phyloP scores from a whole-genome alignment of 2,329 filamentous ascomycete species.

The Microdochium nivale region DNA sequence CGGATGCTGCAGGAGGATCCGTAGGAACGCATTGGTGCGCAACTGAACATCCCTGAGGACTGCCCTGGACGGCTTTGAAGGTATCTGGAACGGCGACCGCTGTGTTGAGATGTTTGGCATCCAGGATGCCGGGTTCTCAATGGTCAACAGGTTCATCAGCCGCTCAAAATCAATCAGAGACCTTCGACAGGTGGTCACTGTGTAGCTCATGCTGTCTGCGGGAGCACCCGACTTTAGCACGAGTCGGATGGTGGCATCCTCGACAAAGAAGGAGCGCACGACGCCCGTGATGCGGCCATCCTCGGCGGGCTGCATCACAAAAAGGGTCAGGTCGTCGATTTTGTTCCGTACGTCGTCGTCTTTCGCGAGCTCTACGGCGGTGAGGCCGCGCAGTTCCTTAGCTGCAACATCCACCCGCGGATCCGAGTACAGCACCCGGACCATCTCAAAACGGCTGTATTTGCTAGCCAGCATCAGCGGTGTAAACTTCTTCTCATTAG shows the following conservation, averaged over 20 bases:
- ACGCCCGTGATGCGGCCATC: slow-evolving; percentile 86
- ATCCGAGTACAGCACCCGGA: slow-evolving; percentile 79
- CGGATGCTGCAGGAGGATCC: slow-evolving; percentile 76
- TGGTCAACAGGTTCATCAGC: slow-evolving; percentile 69
- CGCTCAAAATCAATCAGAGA: slow-evolving; percentile 88
- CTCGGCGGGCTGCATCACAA: slow-evolving; percentile 61
- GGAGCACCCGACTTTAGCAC: slow-evolving; percentile 91
- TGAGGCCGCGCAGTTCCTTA: slow-evolving; percentile 79
- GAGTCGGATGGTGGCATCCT: slow-evolving; percentile 87
- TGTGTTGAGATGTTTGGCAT: slow-evolving; percentile 70
- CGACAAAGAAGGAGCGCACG: slow-evolving; percentile 92
- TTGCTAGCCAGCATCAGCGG: slow-evolving; percentile 98
- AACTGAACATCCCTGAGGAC: slow-evolving; percentile 82
- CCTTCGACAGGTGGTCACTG: slow-evolving; percentile 86
- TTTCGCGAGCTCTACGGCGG: slow-evolving; percentile 92
- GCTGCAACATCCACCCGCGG: slow-evolving; percentile 77
- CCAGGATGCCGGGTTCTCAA: slow-evolving; percentile 94
- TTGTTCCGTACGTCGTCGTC: slow-evolving; percentile 95
- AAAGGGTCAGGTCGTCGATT: slow-evolving; percentile 86
- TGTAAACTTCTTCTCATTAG: slow-evolving; percentile 91
- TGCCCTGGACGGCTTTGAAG: slow-evolving; percentile 81
- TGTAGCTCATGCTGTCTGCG: slow-evolving; percentile 73
- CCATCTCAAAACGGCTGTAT: slow-evolving; percentile 90
- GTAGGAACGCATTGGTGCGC: slow-evolving; percentile 79
- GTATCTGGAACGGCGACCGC: slow-evolving; percentile 85